phyloP scores from a whole-genome alignment of 768 basidiomycete species.

The Sarcomyxa edulis region DNA sequence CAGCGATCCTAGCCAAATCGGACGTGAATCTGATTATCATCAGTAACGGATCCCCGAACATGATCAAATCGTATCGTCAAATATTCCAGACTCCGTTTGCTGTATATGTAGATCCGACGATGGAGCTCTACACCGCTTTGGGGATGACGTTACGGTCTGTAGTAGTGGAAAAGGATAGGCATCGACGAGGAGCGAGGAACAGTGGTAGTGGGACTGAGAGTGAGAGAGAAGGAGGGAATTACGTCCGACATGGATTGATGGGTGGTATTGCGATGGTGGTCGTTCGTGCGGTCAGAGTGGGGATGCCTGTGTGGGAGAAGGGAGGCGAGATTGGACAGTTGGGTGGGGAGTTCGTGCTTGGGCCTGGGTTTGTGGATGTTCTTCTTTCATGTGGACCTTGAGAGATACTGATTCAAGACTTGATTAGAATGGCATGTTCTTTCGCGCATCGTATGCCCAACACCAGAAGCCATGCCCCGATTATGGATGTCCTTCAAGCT shows the following conservation, averaged over 20 bases:
- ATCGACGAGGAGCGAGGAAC: slow-evolving; percentile 4
- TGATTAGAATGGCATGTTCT: slow-evolving; percentile 50
- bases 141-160: slow-evolving; percentile 48
- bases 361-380: slow-evolving; percentile 33
- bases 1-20: slow-evolving; percentile 26
- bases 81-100: slow-evolving; percentile 69
- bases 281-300: slow-evolving; percentile 59
- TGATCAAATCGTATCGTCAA: slow-evolving; percentile 67
- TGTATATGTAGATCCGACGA: slow-evolving; percentile 76
- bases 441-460: slow-evolving; percentile 86
- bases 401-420: slow-evolving; percentile 4
- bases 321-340: slow-evolving; percentile 75
- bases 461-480: slow-evolving; percentile 68
- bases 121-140: slow-evolving; percentile 63
- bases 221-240: slow-evolving; percentile 35
- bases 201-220: slow-evolving; percentile 4
- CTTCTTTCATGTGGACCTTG: neutral
- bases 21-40: slow-evolving; percentile 63
- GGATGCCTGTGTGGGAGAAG: slow-evolving; percentile 80
- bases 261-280: slow-evolving; percentile 73
- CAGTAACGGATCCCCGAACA: slow-evolving; percentile 70
- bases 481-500: slow-evolving; percentile 59
- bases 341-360: slow-evolving; percentile 80
- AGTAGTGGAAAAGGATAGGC: slow-evolving; percentile 2
- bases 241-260: slow-evolving; percentile 61